Evolutionary conservation across 2,329 filamentous ascomycete species (phyloP).

Genomic region (Hymenoscyphus linearis): DNA sequence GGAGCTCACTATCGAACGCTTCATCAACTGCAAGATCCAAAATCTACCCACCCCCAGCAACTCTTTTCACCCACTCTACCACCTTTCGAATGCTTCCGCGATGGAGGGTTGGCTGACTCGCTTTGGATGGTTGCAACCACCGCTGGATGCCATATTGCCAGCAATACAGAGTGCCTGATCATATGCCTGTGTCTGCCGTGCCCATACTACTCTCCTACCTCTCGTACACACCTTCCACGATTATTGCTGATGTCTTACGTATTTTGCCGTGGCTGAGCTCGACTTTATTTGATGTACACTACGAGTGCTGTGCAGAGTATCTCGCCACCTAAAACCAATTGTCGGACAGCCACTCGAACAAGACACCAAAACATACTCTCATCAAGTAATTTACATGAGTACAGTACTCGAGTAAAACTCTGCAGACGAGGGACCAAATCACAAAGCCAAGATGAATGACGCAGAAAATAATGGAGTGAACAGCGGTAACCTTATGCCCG

Average conservation of each 20-base stretch:
- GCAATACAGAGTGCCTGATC: background rate
- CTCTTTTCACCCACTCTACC: background rate
- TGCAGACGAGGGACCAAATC: background rate
- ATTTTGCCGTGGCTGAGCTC: background rate
- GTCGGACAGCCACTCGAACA: too few species aligned
- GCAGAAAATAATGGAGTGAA: background rate
- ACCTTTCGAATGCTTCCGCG: background rate
- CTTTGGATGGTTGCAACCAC: background rate
- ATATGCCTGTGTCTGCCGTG: background rate
- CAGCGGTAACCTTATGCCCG: background rate
- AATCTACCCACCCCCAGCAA: background rate
- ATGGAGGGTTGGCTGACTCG: background rate
- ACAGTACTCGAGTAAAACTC: background rate
- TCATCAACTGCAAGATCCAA: background rate
- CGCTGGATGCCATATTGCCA: background rate
- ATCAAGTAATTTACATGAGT: background rate
- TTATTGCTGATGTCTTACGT: background rate
- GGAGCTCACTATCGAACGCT: background rate
- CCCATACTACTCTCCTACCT: background rate
- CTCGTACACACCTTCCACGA: background rate
- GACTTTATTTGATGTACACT: background rate
- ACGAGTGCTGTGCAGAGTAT: background rate
- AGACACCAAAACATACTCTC: too few species aligned
- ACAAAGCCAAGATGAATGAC: background rate
- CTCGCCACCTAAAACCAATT: background rate